Base-by-base conservation (phyloP, 2,329 filamentous ascomycete genomes). In the Monosporascus sp. region DNA sequence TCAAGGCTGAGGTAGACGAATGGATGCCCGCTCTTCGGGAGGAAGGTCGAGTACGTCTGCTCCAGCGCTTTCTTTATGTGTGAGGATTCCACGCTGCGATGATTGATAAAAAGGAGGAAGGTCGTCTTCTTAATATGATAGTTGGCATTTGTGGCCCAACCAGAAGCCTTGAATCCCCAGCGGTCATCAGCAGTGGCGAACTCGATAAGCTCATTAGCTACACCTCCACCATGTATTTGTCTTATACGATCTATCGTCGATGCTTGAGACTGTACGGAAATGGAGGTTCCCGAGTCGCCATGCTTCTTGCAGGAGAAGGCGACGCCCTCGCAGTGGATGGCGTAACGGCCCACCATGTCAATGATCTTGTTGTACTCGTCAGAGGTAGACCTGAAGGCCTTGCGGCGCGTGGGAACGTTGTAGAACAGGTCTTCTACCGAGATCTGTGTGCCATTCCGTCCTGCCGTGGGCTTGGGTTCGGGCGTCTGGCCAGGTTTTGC, bases 351-450 rank as follows among this genome's bases (percentile, higher is more conserved):
- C 8, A 97, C 88, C 67, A 97, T 85, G 67, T 99, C 94, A 25
- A 97, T 85, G 53, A 99, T 97, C 73, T 97, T 99, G 65, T 95
- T 91, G 74, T 95, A 97, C 68, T 99, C 95, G 66, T 99, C 94
- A 38, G 91, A 89, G 18, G 89, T 76, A 15, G 93, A 97, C 41
- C 94, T 85, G 65, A 99, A 99, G 11, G 95, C 94, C 60, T 86
- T 84, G 37, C 92, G 85, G 24, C 94, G 83, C 8, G 88, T 96
- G 0, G 91, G 92, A 1, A 97, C 84, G 64, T 97, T 99, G 77
- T 96, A 99, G 70, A 99, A 99, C 11, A 99, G 74, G 68, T 99
- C 94, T 66, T 99, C 93, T 17, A 99, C 92, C 0, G 90, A 92
- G 64, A 99, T 96, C 65, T 97, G 92, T 2, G 94, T 99, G 7